phyloP scores from a whole-genome alignment of 164 flowering plant genomes.

The Vitis amurensis region DNA sequence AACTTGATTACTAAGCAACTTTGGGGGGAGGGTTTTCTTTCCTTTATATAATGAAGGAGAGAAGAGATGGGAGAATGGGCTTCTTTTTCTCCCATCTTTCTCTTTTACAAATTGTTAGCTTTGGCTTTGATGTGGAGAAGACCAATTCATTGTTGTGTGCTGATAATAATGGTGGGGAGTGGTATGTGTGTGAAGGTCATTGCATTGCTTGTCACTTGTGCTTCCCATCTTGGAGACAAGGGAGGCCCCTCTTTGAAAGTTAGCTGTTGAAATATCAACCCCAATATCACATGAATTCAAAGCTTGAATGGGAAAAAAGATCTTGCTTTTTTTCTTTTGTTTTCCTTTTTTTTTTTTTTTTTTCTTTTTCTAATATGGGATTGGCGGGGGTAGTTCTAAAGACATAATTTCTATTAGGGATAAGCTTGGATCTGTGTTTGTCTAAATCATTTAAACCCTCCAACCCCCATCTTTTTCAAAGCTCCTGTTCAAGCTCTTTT shows the following conservation, averaged over 20 bases:
- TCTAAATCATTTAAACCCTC: constrained; percentile 15
- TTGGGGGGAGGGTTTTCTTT: neutral
- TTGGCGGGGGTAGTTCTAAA: neutral
- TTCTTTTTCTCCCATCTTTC: neutral
- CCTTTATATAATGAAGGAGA: constrained; percentile 1
- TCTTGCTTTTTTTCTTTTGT: neutral
- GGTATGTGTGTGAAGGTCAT: constrained; percentile 47
- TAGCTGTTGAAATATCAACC: constrained; percentile 43
- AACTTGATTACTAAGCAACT: constrained; percentile 12
- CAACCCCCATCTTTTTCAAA: constrained; percentile 20
- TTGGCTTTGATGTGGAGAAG: constrained; percentile 31
- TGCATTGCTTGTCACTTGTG: constrained; percentile 51
- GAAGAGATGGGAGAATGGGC: neutral
- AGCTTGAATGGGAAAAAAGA: constrained; percentile 16
- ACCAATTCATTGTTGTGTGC: constrained; percentile 18
- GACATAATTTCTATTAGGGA: constrained; percentile 12
- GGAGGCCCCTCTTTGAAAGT: constrained; percentile 39
- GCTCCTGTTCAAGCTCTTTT: constrained; percentile 5
- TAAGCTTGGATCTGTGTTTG: constrained; percentile 20
- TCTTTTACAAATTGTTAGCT: neutral
- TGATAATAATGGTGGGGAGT: constrained; percentile 34
- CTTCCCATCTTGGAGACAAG: constrained; percentile 55
- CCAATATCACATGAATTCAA: constrained; percentile 16
- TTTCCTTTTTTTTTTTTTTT: neutral
- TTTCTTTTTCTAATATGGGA: neutral